A percentile compares a stretch with the other conserved stretches of the same genome.
Conservation (phyloP, 2,329 filamentous ascomycete species). For the Gremmenia infestans region DNA sequence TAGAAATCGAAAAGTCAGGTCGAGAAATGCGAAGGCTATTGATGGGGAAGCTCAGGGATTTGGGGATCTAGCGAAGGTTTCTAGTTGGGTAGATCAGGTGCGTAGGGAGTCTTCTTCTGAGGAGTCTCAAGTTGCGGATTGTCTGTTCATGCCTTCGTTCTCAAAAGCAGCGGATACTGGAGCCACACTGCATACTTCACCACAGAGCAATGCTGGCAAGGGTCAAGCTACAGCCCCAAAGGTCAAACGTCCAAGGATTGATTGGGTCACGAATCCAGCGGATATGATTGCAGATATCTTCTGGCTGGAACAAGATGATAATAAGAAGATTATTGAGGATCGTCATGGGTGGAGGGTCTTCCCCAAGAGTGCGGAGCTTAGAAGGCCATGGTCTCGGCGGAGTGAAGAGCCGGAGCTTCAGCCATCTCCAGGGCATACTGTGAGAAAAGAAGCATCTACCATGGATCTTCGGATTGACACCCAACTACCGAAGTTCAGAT, state of each 20-base stretch:
- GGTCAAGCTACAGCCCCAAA: constrained; percentile 40
- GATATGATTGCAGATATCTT: constrained; percentile 86
- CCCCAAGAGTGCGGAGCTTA: constrained; percentile 35
- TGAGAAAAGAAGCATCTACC: constrained; percentile 12
- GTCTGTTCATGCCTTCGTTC: constrained; percentile 40
- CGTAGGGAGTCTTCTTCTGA: constrained; percentile 18
- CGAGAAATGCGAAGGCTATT: constrained; percentile 69
- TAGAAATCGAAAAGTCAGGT: constrained; percentile 80
- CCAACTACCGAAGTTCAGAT: constrained; percentile 31
- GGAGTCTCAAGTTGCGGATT: constrained; percentile 28
- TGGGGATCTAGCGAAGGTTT: constrained; percentile 65
- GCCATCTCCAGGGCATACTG: constrained; percentile 7
- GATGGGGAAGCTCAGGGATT: constrained; percentile 75
- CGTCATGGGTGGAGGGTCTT: constrained; percentile 71
- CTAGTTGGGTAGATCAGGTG: constrained; percentile 71
- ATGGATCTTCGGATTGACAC: constrained; percentile 28
- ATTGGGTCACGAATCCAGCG: constrained; percentile 79
- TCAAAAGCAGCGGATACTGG: constrained; percentile 24
- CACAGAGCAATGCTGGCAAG: constrained; percentile 38
- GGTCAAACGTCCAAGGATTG: constrained; percentile 66
- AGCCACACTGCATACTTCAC: constrained; percentile 30
- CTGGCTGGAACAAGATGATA: constrained; percentile 79
- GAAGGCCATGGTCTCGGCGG: constrained; percentile 32
- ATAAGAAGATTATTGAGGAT: constrained; percentile 79
- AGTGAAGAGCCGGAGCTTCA: constrained; percentile 26